phyloP scores from a whole-genome alignment of 306 rosid genomes.

The Canavalia gladiata region DNA sequence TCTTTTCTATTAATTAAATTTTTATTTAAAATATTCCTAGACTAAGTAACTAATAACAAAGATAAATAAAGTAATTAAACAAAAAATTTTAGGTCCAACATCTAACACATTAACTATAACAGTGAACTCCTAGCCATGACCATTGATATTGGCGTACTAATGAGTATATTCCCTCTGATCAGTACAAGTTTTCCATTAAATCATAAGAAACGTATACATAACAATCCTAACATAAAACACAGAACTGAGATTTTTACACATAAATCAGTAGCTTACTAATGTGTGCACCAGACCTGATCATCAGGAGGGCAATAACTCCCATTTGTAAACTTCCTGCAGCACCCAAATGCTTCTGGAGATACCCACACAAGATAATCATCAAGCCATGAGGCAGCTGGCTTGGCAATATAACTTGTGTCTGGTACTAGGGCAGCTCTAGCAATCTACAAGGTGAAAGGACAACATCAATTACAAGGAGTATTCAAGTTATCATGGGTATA shows the following conservation, averaged over 20 bases:
- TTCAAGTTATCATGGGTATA: neutral
- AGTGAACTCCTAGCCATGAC: constrained; percentile 32
- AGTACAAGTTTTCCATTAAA: neutral
- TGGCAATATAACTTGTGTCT: constrained; percentile 89
- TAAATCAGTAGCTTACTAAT: constrained; percentile 25
- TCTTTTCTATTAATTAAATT: constrained; percentile 20
- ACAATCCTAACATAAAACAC: constrained; percentile 32
- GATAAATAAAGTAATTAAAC: constrained; percentile 39
- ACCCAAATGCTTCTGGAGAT: constrained; percentile 99
- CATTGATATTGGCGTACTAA: constrained; percentile 21
- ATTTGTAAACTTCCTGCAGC: constrained; percentile 96
- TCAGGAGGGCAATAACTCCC: constrained; percentile 91
- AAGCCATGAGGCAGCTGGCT: constrained; percentile 99
- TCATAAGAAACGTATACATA: constrained; percentile 11
- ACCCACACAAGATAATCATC: constrained; percentile 99
- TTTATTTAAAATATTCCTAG: constrained; percentile 28
- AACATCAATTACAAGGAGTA: constrained; percentile 34
- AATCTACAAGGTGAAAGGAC: constrained; percentile 62
- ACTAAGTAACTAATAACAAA: constrained; percentile 25
- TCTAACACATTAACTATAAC: constrained; percentile 2
- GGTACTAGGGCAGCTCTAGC: constrained; percentile 85
- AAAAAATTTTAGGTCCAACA: constrained; percentile 36
- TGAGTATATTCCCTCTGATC: constrained; percentile 17
- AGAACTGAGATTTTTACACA: constrained; percentile 21
- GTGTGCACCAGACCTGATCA: constrained; percentile 79